Evolutionary conservation across 768 basidiomycete species (phyloP).

Genomic region (Amanita phalloides): DNA sequence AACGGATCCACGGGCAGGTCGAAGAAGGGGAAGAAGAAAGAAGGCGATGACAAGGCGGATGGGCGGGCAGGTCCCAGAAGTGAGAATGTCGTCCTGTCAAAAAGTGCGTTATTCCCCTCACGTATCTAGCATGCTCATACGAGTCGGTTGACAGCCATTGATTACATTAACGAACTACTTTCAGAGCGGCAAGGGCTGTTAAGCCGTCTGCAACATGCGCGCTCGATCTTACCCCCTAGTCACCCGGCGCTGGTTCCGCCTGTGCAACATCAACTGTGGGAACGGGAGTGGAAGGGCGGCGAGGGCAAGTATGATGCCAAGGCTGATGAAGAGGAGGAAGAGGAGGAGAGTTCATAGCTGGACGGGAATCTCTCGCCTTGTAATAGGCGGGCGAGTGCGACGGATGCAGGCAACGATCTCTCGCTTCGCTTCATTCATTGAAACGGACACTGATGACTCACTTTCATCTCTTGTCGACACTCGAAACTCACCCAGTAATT

Average conservation of each 20-base stretch:
- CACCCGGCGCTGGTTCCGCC: constrained; percentile 43
- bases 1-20: constrained; percentile 19
- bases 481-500: neutral
- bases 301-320: constrained; percentile 25
- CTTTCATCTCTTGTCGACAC: neutral
- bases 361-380: neutral
- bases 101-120: constrained; percentile 47
- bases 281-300: constrained; percentile 78
- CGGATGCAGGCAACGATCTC: no score
- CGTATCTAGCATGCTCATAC: neutral
- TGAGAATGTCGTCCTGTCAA: constrained; percentile 80
- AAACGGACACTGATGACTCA: neutral
- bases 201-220: constrained; percentile 49
- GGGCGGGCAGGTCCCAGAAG: constrained; percentile 85
- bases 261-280: constrained; percentile 49
- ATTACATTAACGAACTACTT: constrained; percentile 64
- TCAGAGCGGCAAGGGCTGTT: constrained; percentile 46
- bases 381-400: neutral
- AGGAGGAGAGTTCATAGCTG: constrained; percentile 19
- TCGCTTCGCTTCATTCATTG: no score
- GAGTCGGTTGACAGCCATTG: constrained; percentile 52
- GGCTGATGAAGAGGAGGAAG: constrained; percentile 31
- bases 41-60: constrained; percentile 51
- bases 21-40: constrained; percentile 33
- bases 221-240: constrained; percentile 40